phyloP scores from a whole-genome alignment of 768 basidiomycete genomes.

The Fistulinella prunicolor region DNA sequence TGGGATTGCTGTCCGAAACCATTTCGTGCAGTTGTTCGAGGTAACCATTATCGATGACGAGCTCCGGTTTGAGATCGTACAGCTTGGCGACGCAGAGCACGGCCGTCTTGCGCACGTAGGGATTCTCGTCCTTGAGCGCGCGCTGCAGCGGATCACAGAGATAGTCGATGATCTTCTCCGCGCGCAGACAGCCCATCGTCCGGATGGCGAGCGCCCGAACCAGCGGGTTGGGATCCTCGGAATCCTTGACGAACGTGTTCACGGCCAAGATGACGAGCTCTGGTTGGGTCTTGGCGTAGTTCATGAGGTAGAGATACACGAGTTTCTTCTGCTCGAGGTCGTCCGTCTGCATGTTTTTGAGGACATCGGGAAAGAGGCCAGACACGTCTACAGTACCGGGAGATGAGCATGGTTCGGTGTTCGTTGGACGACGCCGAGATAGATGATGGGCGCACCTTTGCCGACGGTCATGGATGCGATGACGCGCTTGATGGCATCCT shows the following conservation, averaged over 20 bases:
- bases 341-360: conserved; percentile 99
- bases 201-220: conserved; percentile 95
- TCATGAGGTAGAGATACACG: conserved; percentile 99
- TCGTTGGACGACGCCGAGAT: conserved; percentile 1
- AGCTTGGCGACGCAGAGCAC: conserved; percentile 96
- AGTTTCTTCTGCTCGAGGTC: conserved; percentile 99
- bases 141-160: conserved; percentile 93
- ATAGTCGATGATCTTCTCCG: conserved; percentile 99
- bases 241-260: conserved; percentile 98
- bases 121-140: conserved; percentile 91
- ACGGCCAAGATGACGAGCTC: conserved; percentile 99
- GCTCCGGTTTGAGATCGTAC: conserved; percentile 93
- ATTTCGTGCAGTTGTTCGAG: conserved; percentile 85
- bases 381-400: conserved; percentile 60
- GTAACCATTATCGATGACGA: conserved; percentile 95
- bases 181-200: conserved; percentile 95
- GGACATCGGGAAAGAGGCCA: conserved; percentile 95
- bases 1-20: conserved; percentile 94
- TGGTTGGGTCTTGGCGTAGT: conserved; percentile 98
- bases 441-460: conserved; percentile 61
- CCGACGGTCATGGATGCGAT: conserved; percentile 99
- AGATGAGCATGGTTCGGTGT: conserved; percentile 5
- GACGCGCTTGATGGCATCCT: conserved; percentile 97
- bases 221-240: conserved; percentile 94
- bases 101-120: conserved; percentile 97